Percentiles rank a stretch among this genome's conserved stretches.
phyloP scores from a whole-genome alignment of 257 asterid genomes.

The Coffea canephora region DNA sequence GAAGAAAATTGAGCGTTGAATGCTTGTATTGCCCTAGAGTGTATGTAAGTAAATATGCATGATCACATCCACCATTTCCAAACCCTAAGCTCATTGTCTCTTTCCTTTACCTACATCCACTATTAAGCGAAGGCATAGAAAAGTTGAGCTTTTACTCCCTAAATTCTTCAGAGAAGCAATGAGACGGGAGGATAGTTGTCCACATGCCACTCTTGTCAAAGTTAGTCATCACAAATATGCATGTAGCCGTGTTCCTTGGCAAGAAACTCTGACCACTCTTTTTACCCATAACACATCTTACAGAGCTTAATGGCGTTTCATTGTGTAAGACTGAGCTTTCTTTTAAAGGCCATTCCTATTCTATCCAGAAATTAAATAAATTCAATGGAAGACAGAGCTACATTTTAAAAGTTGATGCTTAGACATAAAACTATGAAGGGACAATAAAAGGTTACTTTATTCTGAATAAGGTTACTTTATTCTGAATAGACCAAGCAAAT shows the following conservation, averaged over 20 bases:
- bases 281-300: too few relatives aligned
- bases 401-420: background rate
- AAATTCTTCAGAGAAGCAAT: background rate
- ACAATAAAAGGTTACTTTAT: slow-evolving; percentile 47
- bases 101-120: background rate
- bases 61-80: background rate
- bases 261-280: background rate
- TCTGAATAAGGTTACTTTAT: slow-evolving; percentile 49
- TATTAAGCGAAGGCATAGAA: background rate
- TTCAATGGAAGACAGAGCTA: too few relatives aligned
- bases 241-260: background rate
- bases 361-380: background rate
- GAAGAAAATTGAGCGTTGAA: too few relatives aligned
- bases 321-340: background rate
- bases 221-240: background rate
- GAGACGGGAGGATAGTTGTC: background rate
- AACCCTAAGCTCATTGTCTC: background rate
- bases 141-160: background rate
- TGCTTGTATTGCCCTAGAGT: too few relatives aligned
- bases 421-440: background rate
- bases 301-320: background rate
- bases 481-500: slow-evolving; percentile 4
- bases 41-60: background rate
- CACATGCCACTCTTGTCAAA: background rate
- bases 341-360: background rate